phyloP scores from a whole-genome alignment of 208 protist species.

The Wallacemonas collosoma region DNA sequence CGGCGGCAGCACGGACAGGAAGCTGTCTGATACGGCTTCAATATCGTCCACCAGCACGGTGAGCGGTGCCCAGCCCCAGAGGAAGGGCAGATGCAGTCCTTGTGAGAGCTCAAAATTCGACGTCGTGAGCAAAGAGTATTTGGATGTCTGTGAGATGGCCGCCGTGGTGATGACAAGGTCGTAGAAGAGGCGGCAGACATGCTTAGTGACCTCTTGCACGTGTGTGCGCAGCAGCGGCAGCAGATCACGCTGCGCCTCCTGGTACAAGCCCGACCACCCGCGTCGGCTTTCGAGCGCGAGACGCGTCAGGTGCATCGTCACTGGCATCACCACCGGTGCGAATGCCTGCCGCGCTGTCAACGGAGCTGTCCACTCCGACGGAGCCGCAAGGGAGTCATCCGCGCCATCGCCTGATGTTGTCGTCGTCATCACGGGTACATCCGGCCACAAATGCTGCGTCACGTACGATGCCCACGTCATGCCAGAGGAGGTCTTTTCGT shows the following conservation, averaged over 20 bases:
- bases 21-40: slow-evolving; percentile 56
- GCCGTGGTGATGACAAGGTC: slow-evolving; percentile 68
- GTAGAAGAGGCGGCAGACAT: slow-evolving; percentile 51
- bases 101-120: slow-evolving; percentile 47
- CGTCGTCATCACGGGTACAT: neutral
- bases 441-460: slow-evolving; percentile 25
- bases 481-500: neutral
- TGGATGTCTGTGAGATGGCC: slow-evolving; percentile 59
- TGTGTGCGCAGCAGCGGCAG: slow-evolving; percentile 39
- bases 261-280: slow-evolving; percentile 63
- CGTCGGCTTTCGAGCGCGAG: slow-evolving; percentile 44
- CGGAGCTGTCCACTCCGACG: slow-evolving; percentile 19
- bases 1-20: slow-evolving; percentile 65
- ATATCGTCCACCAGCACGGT: slow-evolving; percentile 77
- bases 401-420: neutral
- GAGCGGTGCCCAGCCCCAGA: slow-evolving; percentile 67
- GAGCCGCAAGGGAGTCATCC: too few relatives aligned
- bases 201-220: slow-evolving; percentile 43
- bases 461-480: slow-evolving; percentile 31
- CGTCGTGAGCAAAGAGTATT: slow-evolving; percentile 45
- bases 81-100: slow-evolving; percentile 44
- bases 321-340: slow-evolving; percentile 42
- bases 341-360: slow-evolving; percentile 24
- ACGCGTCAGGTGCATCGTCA: slow-evolving; percentile 32
- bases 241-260: slow-evolving; percentile 61